Evolutionary conservation across 106 monocot species (phyloP).

Genomic region (Xerophyta viscosa): DNA sequence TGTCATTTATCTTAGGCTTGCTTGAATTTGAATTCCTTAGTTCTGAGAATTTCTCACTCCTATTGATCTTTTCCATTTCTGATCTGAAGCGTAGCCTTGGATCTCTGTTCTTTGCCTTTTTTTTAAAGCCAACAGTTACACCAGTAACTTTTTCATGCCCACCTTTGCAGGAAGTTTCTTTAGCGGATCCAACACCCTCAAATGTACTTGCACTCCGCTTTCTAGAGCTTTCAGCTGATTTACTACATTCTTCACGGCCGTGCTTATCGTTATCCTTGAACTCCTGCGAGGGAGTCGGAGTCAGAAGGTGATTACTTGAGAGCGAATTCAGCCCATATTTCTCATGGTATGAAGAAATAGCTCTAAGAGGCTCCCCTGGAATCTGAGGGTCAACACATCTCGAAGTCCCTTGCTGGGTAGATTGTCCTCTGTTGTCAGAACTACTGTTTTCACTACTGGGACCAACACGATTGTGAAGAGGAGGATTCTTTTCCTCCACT

Average conservation of each 20-base stretch:
- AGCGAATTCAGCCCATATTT: conserved; percentile 44
- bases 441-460: no score
- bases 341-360: conserved; percentile 77
- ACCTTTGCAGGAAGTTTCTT: background rate
- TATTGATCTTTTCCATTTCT: conserved; percentile 11
- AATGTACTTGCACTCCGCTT: background rate
- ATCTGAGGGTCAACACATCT: conserved; percentile 10
- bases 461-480: no score
- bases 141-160: conserved; percentile 4
- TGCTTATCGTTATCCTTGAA: conserved; percentile 18
- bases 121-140: conserved; percentile 21
- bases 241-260: conserved; percentile 73
- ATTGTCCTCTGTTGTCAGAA: conserved; percentile 27
- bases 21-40: conserved; percentile 21
- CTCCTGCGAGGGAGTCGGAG: conserved; percentile 95
- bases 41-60: conserved; percentile 10
- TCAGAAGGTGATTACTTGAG: conserved; percentile 51
- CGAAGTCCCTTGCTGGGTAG: conserved; percentile 3
- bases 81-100: conserved; percentile 58
- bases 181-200: conserved; percentile 7
- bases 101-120: conserved; percentile 66
- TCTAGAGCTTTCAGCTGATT: conserved; percentile 6
- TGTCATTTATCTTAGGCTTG: conserved; percentile 47
- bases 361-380: conserved; percentile 53
- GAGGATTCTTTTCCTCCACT: no score